A percentile compares a stretch with the other conserved stretches of the same genome.
Conservation (phyloP, 1,284 basidiomycete genomes). For the Mycena sp. region DNA sequence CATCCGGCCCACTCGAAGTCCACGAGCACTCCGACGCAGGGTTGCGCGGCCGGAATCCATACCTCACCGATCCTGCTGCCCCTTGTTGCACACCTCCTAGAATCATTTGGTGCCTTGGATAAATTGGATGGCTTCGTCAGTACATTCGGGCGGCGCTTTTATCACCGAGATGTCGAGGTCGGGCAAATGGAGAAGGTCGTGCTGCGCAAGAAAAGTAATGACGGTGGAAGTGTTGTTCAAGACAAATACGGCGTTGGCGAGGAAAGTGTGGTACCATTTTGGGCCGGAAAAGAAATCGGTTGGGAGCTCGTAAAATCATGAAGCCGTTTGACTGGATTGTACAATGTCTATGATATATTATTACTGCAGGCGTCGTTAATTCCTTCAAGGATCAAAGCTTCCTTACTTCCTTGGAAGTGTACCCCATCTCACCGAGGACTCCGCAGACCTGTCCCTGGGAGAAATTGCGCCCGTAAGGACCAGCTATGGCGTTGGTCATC, state of each 20-base stretch:
- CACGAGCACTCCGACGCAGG: slow-evolving; percentile 72
- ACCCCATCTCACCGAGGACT: slow-evolving; percentile 72
- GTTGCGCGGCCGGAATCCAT: slow-evolving; percentile 94
- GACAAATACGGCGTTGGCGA: slow-evolving; percentile 60
- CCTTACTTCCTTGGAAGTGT: slow-evolving; percentile 68
- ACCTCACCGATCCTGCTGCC: slow-evolving; percentile 93
- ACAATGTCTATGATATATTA: too few relatives aligned
- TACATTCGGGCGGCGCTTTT: slow-evolving; percentile 83
- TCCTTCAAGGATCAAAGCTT: slow-evolving; percentile 59
- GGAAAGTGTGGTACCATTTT: slow-evolving; percentile 87
- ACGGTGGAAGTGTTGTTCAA: slow-evolving; percentile 53
- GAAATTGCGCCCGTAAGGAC: slow-evolving; percentile 78
- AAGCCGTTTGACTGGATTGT: too few relatives aligned
- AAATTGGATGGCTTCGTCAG: slow-evolving; percentile 84
- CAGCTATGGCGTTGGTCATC: slow-evolving; percentile 79
- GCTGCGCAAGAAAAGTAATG: slow-evolving; percentile 44
- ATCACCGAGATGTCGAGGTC: slow-evolving; percentile 55
- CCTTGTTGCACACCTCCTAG: slow-evolving; percentile 86
- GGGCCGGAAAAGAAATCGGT: slow-evolving; percentile 84
- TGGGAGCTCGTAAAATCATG: slow-evolving; percentile 75
- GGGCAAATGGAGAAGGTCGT: slow-evolving; percentile 48
- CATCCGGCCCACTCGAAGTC: slow-evolving; percentile 89
- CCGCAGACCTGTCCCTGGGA: slow-evolving; percentile 80
- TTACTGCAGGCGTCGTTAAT: too few relatives aligned
- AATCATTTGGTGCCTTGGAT: slow-evolving; percentile 87